A percentile compares a stretch with the other conserved stretches of the same genome.
Conservation (phyloP, 257 asterid genomes). For the Solanum pennellii region DNA sequence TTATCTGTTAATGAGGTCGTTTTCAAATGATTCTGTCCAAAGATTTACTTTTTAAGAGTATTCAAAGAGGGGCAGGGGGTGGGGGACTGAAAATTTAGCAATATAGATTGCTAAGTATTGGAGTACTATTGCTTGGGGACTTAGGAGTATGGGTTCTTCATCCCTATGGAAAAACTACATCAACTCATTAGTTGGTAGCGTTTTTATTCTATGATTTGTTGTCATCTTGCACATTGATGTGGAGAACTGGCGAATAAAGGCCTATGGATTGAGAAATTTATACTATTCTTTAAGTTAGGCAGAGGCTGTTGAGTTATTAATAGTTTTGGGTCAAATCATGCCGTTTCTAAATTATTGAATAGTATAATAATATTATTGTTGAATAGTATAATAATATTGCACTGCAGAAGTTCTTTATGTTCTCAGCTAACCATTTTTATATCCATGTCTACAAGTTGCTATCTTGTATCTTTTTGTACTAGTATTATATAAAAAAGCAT, state of each 20-base stretch:
- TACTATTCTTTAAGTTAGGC: conserved; percentile 3
- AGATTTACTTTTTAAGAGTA: not conserved
- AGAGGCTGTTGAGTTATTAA: conserved; percentile 1
- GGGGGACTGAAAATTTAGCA: not conserved
- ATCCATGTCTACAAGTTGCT: not conserved
- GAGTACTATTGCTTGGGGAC: not conserved
- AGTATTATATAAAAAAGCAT: not conserved
- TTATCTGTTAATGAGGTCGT: not conserved
- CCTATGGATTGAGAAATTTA: not conserved
- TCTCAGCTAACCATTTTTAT: conserved; percentile 1
- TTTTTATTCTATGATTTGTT: not conserved
- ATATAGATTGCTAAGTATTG: not conserved
- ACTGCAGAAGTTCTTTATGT: not conserved
- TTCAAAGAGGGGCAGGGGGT: not conserved
- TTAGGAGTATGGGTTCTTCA: not conserved
- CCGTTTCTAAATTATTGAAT: not conserved
- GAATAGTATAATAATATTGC: conserved; percentile 1
- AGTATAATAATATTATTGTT: not conserved
- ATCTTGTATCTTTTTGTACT: not conserved
- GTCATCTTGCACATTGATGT: not conserved
- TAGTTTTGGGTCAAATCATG: conserved; percentile 11
- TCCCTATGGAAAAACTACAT: not conserved
- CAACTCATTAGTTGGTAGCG: not conserved
- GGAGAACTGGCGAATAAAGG: not conserved
- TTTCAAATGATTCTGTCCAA: not conserved